These are phyloP conservation scores for Pseudogymnoascus pannorum DNA, from an alignment of 2,329 filamentous ascomycete species.

Conservation along the genomic window DNA sequence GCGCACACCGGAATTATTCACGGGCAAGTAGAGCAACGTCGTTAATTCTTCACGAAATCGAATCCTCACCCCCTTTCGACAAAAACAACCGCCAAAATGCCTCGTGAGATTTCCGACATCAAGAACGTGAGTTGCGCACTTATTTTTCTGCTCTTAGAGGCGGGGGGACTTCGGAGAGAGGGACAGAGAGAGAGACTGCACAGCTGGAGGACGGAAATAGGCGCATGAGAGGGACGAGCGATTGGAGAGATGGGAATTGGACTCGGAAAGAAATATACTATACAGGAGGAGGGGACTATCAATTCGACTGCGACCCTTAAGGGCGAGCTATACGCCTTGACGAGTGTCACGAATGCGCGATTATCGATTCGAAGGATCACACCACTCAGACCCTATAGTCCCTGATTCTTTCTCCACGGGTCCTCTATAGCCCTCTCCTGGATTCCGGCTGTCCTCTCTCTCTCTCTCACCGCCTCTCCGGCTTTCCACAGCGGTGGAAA, in stretches of 20 bases:
- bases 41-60: constrained; percentile 7
- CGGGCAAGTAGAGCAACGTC: constrained; percentile 5
- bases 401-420: neutral
- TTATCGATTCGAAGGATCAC: constrained; percentile 24
- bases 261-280: neutral
- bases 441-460: neutral
- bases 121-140: constrained; percentile 56
- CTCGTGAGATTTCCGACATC: constrained; percentile 96
- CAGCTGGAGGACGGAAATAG: neutral
- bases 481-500: neutral
- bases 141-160: neutral
- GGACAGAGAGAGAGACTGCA: neutral
- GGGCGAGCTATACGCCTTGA: neutral
- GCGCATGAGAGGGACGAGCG: neutral
- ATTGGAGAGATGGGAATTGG: neutral
- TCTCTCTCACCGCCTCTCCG: neutral
- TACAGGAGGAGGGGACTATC: neutral
- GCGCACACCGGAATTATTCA: constrained; percentile 11
- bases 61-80: constrained; percentile 17
- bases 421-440: neutral
- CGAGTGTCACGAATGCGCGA: constrained; percentile 15
- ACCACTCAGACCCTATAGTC: neutral
- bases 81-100: constrained; percentile 68
- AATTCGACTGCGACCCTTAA: neutral
- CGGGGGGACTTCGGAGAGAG: neutral